Evolutionary conservation across 257 asterid genomes (phyloP).

Genomic region (Datura wrightii): DNA sequence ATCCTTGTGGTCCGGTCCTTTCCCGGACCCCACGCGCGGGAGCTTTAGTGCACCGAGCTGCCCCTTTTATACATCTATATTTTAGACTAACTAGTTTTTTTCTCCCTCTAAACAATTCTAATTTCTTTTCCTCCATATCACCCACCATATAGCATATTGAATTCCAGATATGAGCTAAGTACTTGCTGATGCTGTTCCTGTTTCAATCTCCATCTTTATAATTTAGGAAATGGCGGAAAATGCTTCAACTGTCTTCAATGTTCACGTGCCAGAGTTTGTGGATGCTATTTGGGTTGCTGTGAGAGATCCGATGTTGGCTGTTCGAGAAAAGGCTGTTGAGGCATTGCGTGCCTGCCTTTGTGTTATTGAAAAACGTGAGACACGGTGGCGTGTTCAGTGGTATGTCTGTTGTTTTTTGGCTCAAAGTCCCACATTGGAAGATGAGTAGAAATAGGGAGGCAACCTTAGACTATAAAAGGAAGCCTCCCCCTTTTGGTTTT

Average conservation of each 20-base stretch:
- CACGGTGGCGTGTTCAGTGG: conserved; percentile 99
- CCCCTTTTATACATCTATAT: background rate
- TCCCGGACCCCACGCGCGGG: too few relatives aligned
- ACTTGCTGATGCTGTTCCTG: conserved; percentile 25
- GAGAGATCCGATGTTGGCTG: conserved; percentile 86
- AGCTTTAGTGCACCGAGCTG: too few relatives aligned
- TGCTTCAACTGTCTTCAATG: conserved; percentile 98
- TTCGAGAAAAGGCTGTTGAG: conserved; percentile 94
- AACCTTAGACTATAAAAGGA: too few relatives aligned
- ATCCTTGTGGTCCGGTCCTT: too few relatives aligned
- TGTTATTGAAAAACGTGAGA: conserved; percentile 97
- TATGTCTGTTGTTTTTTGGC: too few relatives aligned
- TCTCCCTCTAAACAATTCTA: background rate
- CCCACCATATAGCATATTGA: background rate
- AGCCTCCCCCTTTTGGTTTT: too few relatives aligned
- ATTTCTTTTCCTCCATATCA: background rate
- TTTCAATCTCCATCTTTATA: conserved; percentile 34
- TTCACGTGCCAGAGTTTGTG: conserved; percentile 94
- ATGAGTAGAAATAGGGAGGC: too few relatives aligned
- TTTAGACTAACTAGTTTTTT: background rate
- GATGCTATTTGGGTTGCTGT: conserved; percentile 99
- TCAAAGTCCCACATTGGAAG: too few relatives aligned
- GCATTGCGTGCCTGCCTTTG: conserved; percentile 98
- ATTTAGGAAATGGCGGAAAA: conserved; percentile 99
- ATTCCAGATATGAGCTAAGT: background rate